Conservation (phyloP, 345 rosid species). For the Linum usitatissimum region DNA sequence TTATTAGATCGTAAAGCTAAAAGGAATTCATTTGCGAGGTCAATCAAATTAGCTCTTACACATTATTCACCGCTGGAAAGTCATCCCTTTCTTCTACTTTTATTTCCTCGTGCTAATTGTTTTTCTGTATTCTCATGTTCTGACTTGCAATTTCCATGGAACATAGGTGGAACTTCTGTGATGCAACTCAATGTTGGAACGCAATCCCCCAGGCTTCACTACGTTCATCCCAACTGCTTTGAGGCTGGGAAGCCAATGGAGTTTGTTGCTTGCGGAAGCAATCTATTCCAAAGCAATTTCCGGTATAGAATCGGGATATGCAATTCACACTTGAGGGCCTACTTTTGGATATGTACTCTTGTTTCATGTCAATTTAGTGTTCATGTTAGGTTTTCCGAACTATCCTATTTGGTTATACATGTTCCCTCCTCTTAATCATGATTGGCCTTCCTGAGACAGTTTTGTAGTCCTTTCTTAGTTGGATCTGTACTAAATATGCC, state of each 20-base stretch:
- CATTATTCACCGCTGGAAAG: not conserved
- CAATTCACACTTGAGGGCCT: not conserved
- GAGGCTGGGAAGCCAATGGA: constrained; percentile 92
- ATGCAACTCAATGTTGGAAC: constrained; percentile 39
- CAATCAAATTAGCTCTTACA: not conserved
- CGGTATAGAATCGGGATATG: constrained; percentile 33
- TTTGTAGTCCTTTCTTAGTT: not conserved
- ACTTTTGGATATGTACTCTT: not conserved
- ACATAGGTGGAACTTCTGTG: constrained; percentile 56
- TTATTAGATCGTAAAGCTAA: not conserved
- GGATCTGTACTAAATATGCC: not conserved
- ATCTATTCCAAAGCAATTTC: constrained; percentile 56
- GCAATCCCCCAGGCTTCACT: constrained; percentile 66
- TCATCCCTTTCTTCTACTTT: not conserved
- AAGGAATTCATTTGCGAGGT: not conserved
- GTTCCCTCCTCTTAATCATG: not conserved
- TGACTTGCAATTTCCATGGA: not conserved
- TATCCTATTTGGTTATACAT: not conserved
- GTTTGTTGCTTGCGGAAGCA: constrained; percentile 75
- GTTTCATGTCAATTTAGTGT: too few relatives aligned
- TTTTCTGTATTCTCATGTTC: not conserved
- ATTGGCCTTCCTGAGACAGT: not conserved
- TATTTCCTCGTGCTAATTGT: not conserved
- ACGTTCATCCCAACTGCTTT: constrained; percentile 73
- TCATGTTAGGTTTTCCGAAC: too few relatives aligned